phyloP scores from a whole-genome alignment of 1,284 basidiomycete genomes.

The Leccinum ponderosum region DNA sequence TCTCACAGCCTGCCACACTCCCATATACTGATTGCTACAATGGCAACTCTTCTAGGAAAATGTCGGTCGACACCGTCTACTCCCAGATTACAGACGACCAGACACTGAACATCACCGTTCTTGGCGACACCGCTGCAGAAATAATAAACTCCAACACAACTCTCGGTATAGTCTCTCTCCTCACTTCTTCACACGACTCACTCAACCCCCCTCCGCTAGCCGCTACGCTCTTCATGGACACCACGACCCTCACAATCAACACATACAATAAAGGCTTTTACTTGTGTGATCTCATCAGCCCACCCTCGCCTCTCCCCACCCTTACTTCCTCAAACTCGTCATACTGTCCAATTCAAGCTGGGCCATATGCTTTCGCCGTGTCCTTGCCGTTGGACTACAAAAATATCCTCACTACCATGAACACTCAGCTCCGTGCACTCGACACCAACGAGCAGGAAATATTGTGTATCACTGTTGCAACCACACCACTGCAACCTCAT shows the following conservation, averaged over 20 bases:
- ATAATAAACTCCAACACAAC: constrained; percentile 64
- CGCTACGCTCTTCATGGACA: constrained; percentile 86
- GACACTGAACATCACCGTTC: constrained; percentile 64
- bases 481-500: constrained; percentile 73
- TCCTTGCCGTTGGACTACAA: constrained; percentile 68
- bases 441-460: constrained; percentile 82
- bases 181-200: constrained; percentile 4
- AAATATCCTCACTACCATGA: constrained; percentile 81
- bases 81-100: constrained; percentile 64
- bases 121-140: constrained; percentile 56
- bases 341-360: constrained; percentile 76
- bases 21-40: constrained; percentile 61
- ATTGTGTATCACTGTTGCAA: constrained; percentile 77
- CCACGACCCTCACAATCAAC: constrained; percentile 76
- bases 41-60: constrained; percentile 53
- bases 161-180: constrained; percentile 47
- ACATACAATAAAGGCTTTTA: constrained; percentile 70
- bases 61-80: constrained; percentile 71
- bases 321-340: constrained; percentile 37
- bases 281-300: constrained; percentile 74
- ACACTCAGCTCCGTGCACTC: constrained; percentile 83
- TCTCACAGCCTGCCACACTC: constrained; percentile 52
- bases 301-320: constrained; percentile 65
- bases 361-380: constrained; percentile 81
- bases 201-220: constrained; percentile 9